phyloP scores from a whole-genome alignment of 352 stramenopile genomes.

The Globisporangium nagaii region DNA sequence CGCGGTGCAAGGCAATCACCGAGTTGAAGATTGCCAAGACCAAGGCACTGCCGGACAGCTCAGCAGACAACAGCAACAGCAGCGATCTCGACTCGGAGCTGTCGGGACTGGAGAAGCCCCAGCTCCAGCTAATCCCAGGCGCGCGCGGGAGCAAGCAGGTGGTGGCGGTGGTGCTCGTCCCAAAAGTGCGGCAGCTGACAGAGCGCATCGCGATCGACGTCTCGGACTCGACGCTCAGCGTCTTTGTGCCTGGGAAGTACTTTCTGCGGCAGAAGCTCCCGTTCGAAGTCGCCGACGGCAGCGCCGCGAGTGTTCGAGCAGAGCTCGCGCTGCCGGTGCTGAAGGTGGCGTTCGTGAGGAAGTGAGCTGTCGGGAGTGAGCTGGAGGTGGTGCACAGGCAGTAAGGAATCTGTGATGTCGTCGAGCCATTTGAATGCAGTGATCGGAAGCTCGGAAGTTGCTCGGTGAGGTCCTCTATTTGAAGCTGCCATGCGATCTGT shows the following conservation, averaged over 20 bases:
- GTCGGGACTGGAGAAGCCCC: constrained; percentile 24
- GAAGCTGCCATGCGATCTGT: too few species aligned
- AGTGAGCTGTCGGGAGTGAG: too few species aligned
- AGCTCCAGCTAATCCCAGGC: constrained; percentile 32
- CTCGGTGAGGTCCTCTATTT: too few species aligned
- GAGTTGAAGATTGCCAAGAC: neutral
- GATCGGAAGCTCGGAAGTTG: too few species aligned
- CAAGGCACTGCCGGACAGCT: neutral
- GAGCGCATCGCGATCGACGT: constrained; percentile 46
- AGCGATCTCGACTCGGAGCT: neutral
- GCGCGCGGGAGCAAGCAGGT: constrained; percentile 26
- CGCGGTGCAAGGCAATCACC: constrained; percentile 37
- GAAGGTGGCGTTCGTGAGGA: constrained; percentile 19
- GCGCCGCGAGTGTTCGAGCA: constrained; percentile 11
- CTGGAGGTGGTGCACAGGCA: too few species aligned
- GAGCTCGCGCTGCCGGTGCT: constrained; percentile 25
- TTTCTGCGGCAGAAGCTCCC: constrained; percentile 38
- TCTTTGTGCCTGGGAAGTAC: constrained; percentile 55
- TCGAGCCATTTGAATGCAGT: too few species aligned
- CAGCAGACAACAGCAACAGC: neutral
- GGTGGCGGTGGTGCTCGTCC: constrained; percentile 36
- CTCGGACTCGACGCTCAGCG: constrained; percentile 32
- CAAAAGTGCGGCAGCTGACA: constrained; percentile 22
- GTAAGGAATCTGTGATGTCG: too few species aligned
- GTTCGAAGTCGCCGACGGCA: constrained; percentile 29